A percentile compares a stretch with the other conserved stretches of the same genome.
Conservation (phyloP, 192 early-diverging fungal genomes). For the Coemansia reversa region DNA sequence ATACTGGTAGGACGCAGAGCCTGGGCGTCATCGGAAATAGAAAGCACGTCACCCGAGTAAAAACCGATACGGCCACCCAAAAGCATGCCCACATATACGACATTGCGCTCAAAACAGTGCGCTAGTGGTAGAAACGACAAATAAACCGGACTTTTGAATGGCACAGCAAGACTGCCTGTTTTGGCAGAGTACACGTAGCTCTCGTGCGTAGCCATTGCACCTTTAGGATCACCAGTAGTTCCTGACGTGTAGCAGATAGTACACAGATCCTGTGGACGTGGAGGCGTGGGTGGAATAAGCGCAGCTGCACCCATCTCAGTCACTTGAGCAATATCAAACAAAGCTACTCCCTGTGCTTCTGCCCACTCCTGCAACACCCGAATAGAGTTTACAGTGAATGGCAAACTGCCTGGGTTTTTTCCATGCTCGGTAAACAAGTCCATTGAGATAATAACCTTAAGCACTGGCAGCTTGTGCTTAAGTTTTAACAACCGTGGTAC, state of each 20-base stretch:
- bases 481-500: constrained; percentile 60
- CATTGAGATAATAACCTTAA: constrained; percentile 78
- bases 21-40: constrained; percentile 79
- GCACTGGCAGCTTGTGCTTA: constrained; percentile 56
- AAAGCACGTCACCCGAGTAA: constrained; percentile 60
- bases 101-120: constrained; percentile 80
- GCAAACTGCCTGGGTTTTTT: constrained; percentile 26
- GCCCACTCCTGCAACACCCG: constrained; percentile 59
- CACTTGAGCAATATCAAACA: constrained; percentile 61
- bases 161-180: constrained; percentile 6
- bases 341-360: constrained; percentile 56
- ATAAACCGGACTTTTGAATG: constrained; percentile 10
- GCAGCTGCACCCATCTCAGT: constrained; percentile 58
- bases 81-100: constrained; percentile 57
- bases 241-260: constrained; percentile 83
- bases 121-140: constrained; percentile 90
- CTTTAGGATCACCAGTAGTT: constrained; percentile 82
- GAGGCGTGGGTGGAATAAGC: constrained; percentile 54
- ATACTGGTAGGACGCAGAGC: constrained; percentile 83
- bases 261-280: constrained; percentile 65
- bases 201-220: constrained; percentile 70
- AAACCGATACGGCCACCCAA: constrained; percentile 73
- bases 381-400: constrained; percentile 38
- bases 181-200: constrained; percentile 64
- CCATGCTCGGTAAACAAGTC: constrained; percentile 58